Evolutionary conservation across 2,329 filamentous ascomycete species (phyloP), one percentile per base, ranked within the genome.

Genomic region (Colletotrichum sp.): DNA sequence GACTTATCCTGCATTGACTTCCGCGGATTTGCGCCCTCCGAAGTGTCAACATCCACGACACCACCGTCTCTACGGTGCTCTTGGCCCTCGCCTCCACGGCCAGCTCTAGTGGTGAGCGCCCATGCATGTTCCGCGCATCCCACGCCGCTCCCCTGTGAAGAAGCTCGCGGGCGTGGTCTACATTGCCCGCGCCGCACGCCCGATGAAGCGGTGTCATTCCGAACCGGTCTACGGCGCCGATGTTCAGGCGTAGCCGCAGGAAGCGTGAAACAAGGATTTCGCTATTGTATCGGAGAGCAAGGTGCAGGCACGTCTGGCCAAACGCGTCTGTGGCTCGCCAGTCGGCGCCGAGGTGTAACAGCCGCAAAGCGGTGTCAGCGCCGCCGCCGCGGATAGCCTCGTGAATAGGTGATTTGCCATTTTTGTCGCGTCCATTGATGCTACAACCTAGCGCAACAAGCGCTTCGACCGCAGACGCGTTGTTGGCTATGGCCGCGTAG

Each of bases 1-100:
- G 38, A 2, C 18, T 7, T 6, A 48, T n/a, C 0, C 0, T 48
- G 38, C 18, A 9, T 2, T 0, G 18, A 48, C 0, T 48, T 48
- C 0, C 38, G 38, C 18, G 1, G 18, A 48, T 48, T n/a, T 48
- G 38, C 0, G 18, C 38, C 38, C 9, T n/a, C 38, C 5, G 3
- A 1, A 48, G 0, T 3, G 38, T 48, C 38, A 48, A 0, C 38
- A 48, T 1, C 38, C 18, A 48, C 38, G 38, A 48, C 3, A 48
- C 9, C 9, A 48, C 18, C 0, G 18, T 48, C 38, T 4, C 38
- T n/a, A 48, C 38, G 0, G 38, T 48, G 2, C 18, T 48, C 38
- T 0, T n/a, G 9, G 38, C 38, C 18, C 38, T 48, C 18, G 38
- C 38, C 3, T 48, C 38, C 38, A 48, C 38, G 18, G 38, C 38